phyloP scores from a whole-genome alignment of 2,329 filamentous ascomycete genomes.

The Claviceps capensis region DNA sequence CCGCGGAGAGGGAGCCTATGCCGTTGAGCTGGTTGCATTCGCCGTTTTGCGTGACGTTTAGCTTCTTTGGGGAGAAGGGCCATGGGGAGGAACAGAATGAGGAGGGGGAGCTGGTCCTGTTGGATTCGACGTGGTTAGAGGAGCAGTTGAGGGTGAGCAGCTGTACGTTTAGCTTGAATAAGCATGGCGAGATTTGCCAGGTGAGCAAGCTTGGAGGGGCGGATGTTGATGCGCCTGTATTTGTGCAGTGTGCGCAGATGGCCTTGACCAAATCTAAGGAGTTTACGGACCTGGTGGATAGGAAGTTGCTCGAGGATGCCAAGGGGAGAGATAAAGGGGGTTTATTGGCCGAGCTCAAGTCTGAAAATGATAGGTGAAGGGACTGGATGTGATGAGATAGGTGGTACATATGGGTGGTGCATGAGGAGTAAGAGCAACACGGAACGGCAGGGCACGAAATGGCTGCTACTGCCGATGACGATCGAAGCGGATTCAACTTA shows the following conservation, averaged over 20 bases:
- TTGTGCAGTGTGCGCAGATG: conserved; percentile 63
- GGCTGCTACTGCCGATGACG: background rate
- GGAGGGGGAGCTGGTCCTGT: conserved; percentile 38
- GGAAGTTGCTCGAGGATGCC: conserved; percentile 61
- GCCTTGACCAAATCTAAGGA: conserved; percentile 72
- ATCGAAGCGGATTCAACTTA: background rate
- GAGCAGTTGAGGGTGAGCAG: conserved; percentile 63
- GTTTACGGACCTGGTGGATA: conserved; percentile 59
- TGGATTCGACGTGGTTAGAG: conserved; percentile 62
- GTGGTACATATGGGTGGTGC: background rate
- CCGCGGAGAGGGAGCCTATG: conserved; percentile 79
- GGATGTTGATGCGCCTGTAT: conserved; percentile 62
- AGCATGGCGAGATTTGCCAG: conserved; percentile 80
- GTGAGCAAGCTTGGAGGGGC: conserved; percentile 81
- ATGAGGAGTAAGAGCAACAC: background rate
- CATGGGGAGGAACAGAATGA: conserved; percentile 35
- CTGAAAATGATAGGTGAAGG: conserved; percentile 61
- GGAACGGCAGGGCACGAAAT: background rate
- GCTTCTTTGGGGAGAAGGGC: conserved; percentile 62
- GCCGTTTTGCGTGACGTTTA: conserved; percentile 83
- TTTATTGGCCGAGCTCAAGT: conserved; percentile 61
- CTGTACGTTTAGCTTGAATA: conserved; percentile 75
- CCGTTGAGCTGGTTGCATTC: conserved; percentile 83
- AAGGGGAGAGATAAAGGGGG: conserved; percentile 68
- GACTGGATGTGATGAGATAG: background rate